phyloP scores from a whole-genome alignment of 2,329 filamentous ascomycete species.

The Spiromastix sp. region DNA sequence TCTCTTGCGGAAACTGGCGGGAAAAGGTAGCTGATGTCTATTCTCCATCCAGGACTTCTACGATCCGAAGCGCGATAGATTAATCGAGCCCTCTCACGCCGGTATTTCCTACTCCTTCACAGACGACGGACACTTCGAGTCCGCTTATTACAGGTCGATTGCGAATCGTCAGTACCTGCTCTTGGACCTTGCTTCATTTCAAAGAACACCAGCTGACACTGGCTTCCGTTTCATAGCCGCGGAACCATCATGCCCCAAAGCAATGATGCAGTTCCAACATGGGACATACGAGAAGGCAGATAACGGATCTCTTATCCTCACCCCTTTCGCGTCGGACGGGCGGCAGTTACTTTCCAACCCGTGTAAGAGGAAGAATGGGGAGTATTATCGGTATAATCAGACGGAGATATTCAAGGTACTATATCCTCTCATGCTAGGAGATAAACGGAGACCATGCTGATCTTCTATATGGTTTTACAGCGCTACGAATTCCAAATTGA shows the following conservation, averaged over 20 bases:
- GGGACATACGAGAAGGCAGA: conserved; percentile 47
- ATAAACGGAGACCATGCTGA: too few species aligned
- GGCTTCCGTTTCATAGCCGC: conserved; percentile 43
- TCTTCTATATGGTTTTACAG: too few species aligned
- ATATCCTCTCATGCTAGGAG: too few species aligned
- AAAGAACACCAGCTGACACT: too few species aligned
- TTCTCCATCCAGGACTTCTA: conserved; percentile 50
- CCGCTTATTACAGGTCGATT: conserved; percentile 59
- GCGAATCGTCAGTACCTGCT: conserved; percentile 50
- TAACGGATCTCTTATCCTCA: conserved; percentile 50
- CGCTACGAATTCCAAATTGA: conserved; percentile 41
- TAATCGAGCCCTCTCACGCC: conserved; percentile 55
- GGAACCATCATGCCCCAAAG: conserved; percentile 51
- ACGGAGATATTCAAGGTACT: conserved; percentile 52
- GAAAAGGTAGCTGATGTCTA: conserved; percentile 7
- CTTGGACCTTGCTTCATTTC: neutral
- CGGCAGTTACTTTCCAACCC: conserved; percentile 57
- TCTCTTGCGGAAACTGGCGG: neutral
- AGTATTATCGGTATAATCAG: conserved; percentile 59
- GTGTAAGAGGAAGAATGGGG: conserved; percentile 44
- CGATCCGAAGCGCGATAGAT: conserved; percentile 52
- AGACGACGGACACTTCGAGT: conserved; percentile 55
- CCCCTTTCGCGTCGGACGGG: conserved; percentile 55
- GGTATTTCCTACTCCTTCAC: conserved; percentile 69
- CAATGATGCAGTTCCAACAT: conserved; percentile 65